Conservation (phyloP, 257 asterid species). For the Solanum paucissectum region DNA sequence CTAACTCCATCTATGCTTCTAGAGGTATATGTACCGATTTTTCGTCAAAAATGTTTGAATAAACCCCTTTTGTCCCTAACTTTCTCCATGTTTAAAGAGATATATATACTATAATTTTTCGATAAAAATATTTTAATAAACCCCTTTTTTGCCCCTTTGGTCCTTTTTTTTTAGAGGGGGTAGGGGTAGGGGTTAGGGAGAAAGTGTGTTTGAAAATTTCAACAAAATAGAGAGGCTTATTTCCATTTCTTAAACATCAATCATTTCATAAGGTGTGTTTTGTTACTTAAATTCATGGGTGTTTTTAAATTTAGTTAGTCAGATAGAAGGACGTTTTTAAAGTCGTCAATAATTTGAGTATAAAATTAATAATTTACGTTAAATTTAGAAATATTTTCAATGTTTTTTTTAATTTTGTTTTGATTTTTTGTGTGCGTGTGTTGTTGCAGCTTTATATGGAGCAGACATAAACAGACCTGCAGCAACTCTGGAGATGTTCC, state of each 20-base stretch:
- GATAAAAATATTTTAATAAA: too few species aligned
- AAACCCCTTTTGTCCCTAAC: background rate
- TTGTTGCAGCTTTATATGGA: slow-evolving; percentile 67
- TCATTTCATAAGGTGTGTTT: slow-evolving; percentile 34
- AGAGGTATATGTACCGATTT: background rate
- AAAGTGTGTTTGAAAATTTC: slow-evolving; percentile 33
- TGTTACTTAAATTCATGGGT: fast-evolving
- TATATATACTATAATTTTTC: background rate
- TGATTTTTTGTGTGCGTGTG: slow-evolving; percentile 39
- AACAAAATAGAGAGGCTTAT: slow-evolving; percentile 4
- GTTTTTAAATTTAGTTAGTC: too few species aligned
- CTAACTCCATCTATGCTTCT: background rate
- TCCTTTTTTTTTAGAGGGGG: background rate
- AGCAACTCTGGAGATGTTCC: slow-evolving; percentile 95
- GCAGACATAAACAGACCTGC: slow-evolving; percentile 54
- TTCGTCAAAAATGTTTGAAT: background rate
- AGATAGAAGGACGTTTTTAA: too few species aligned
- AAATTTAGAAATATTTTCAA: background rate
- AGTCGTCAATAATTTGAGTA: fast-evolving
- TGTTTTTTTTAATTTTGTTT: background rate
- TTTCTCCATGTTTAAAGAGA: background rate
- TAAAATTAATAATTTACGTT: too few species aligned
- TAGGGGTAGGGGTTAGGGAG: background rate
- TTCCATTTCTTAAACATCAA: slow-evolving; percentile 43
- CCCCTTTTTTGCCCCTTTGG: background rate